phyloP scores from a whole-genome alignment of 352 stramenopile genomes.

The Globisporangium ultimum region DNA sequence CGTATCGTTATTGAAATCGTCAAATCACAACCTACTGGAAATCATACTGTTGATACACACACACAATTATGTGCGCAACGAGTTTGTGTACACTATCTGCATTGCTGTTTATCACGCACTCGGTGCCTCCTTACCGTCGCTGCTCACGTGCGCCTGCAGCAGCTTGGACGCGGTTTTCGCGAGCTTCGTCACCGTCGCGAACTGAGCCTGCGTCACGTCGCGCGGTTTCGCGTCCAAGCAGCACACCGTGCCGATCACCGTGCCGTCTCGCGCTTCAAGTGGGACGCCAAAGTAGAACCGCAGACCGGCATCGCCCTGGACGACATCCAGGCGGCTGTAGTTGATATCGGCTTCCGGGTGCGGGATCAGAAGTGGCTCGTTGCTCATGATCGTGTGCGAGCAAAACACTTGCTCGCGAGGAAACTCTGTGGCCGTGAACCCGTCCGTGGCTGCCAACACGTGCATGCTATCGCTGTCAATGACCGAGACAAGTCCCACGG shows the following conservation, averaged over 20 bases:
- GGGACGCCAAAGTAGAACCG: slow-evolving; percentile 61
- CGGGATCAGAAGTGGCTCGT: slow-evolving; percentile 39
- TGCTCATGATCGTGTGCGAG: slow-evolving; percentile 50
- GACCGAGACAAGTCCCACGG: slow-evolving; percentile 43
- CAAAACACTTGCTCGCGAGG: slow-evolving; percentile 49
- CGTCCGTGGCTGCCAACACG: slow-evolving; percentile 36
- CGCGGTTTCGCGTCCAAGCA: slow-evolving; percentile 32
- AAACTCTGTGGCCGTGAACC: slow-evolving; percentile 21
- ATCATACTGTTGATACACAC: too few species aligned
- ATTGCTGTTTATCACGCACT: too few species aligned
- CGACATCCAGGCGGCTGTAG: slow-evolving; percentile 27
- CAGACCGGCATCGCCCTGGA: slow-evolving; percentile 25
- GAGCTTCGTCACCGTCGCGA: slow-evolving; percentile 27
- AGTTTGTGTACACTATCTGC: too few species aligned
- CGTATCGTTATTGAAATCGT: too few species aligned
- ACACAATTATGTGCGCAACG: too few species aligned
- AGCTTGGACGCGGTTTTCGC: slow-evolving; percentile 31
- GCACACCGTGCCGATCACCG: slow-evolving; percentile 43
- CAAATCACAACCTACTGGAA: too few species aligned
- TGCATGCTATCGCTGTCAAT: slow-evolving; percentile 35
- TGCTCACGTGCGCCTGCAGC: slow-evolving; percentile 11
- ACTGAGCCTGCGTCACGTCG: slow-evolving; percentile 41
- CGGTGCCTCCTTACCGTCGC: too few species aligned
- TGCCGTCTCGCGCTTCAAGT: slow-evolving; percentile 18
- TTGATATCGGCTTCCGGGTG: slow-evolving; percentile 56